A percentile compares a stretch with the other conserved stretches of the same genome.
phyloP scores from a whole-genome alignment of 2,329 filamentous ascomycete species.

The Fusarium napiforme region DNA sequence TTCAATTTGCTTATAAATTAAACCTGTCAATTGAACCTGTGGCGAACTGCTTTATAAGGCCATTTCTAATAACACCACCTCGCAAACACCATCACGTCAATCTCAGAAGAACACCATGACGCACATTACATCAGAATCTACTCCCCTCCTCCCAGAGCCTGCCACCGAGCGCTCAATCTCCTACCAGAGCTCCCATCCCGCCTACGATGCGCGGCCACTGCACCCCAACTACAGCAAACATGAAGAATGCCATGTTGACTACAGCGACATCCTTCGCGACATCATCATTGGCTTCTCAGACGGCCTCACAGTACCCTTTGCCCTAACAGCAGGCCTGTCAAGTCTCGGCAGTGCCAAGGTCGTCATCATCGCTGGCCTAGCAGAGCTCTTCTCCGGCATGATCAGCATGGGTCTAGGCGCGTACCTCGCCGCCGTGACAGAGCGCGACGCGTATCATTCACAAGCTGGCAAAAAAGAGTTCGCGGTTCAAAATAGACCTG shows the following conservation, averaged over 20 bases:
- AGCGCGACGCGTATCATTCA: slow-evolving; percentile 62
- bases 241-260: slow-evolving; percentile 47
- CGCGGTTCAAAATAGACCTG: slow-evolving; percentile 57
- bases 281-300: slow-evolving; percentile 82
- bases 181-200: slow-evolving; percentile 29
- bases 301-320: slow-evolving; percentile 83
- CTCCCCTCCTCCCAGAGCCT: slow-evolving; percentile 50
- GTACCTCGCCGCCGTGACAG: slow-evolving; percentile 73
- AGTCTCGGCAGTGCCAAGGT: slow-evolving; percentile 72
- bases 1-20: slow-evolving; percentile 5
- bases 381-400: slow-evolving; percentile 79
- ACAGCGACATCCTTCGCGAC: slow-evolving; percentile 65
- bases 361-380: slow-evolving; percentile 77
- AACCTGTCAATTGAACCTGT: background rate
- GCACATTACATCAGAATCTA: slow-evolving; percentile 44
- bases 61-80: slow-evolving; percentile 9
- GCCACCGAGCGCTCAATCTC: slow-evolving; percentile 43
- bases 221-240: slow-evolving; percentile 40
- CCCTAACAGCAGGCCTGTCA: slow-evolving; percentile 78
- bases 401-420: slow-evolving; percentile 83
- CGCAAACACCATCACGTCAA: background rate
- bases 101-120: slow-evolving; percentile 32
- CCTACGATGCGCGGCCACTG: slow-evolving; percentile 31
- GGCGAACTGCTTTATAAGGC: slow-evolving; percentile 12
- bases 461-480: slow-evolving; percentile 58